These are phyloP conservation scores for Platismatia glauca DNA, from an alignment of 495 filamentous ascomycete genomes.

Conservation along the genomic window DNA sequence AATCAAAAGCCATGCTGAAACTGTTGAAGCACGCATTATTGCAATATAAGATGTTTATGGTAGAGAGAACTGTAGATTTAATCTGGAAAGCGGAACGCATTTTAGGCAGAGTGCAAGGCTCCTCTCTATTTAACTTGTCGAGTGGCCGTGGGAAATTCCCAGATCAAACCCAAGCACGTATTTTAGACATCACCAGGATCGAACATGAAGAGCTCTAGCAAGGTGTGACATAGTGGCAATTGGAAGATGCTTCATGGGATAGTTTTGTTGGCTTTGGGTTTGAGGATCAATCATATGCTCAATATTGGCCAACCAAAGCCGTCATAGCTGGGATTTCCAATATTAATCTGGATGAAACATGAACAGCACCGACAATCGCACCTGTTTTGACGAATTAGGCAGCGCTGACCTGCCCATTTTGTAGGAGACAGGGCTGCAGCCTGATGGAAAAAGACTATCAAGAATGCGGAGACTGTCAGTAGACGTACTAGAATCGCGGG, in stretches of 20 bases:
- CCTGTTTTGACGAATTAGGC: not conserved
- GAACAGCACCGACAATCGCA: not conserved
- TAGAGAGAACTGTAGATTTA: not conserved
- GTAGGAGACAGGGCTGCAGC: too few species aligned
- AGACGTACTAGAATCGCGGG: too few species aligned
- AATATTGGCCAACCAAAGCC: not conserved
- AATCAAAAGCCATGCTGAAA: not conserved
- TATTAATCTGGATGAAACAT: not conserved
- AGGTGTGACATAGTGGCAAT: not conserved
- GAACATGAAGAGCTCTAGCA: not conserved
- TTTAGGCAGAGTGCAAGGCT: not conserved
- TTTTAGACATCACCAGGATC: not conserved
- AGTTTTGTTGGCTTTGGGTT: not conserved
- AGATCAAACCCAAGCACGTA: not conserved
- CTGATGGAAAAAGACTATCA: too few species aligned
- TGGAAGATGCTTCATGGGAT: not conserved
- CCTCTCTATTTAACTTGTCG: not conserved
- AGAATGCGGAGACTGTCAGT: too few species aligned
- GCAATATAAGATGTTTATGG: not conserved
- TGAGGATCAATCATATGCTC: not conserved
- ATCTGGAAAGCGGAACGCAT: not conserved
- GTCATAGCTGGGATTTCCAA: not conserved
- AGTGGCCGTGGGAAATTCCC: too few species aligned
- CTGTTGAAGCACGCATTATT: not conserved
- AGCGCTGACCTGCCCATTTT: not conserved